Conservation (phyloP, 495 filamentous ascomycete genomes). For the Penicillium soppii region DNA sequence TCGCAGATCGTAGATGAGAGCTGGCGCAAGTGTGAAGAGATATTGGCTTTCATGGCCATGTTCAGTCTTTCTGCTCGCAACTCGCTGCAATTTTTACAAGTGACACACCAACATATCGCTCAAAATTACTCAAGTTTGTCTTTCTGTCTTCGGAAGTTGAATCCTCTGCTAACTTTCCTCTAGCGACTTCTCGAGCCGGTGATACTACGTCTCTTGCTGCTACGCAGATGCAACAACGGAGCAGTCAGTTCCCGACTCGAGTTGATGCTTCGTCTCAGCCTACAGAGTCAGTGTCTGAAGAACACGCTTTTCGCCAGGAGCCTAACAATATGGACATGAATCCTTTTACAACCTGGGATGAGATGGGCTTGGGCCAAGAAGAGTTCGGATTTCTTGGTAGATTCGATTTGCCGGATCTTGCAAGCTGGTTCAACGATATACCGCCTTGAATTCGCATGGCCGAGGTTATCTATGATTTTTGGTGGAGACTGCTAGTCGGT, state of each 20-base stretch:
- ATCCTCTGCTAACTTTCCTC: not conserved
- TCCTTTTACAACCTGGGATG: conserved; percentile 23
- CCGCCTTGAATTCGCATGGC: conserved; percentile 4
- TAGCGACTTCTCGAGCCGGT: conserved; percentile 2
- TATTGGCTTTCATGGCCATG: conserved; percentile 27
- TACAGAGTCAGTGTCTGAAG: not conserved
- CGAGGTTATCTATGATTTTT: too few species aligned
- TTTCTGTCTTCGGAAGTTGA: not conserved
- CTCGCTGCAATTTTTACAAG: conserved; percentile 33
- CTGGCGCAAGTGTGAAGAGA: conserved; percentile 32
- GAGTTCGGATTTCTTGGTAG: conserved; percentile 31
- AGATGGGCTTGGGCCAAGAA: conserved; percentile 22
- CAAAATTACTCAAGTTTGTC: conserved; percentile 23
- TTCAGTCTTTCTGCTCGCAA: conserved; percentile 32
- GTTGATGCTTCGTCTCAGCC: not conserved
- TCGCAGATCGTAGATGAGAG: conserved; percentile 16
- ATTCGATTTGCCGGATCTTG: conserved; percentile 37
- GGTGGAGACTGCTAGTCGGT: too few species aligned
- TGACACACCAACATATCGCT: conserved; percentile 23
- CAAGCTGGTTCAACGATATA: conserved; percentile 37
- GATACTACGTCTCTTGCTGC: not conserved
- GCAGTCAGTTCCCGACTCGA: not conserved
- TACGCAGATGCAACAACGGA: conserved; percentile 4
- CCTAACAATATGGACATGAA: conserved; percentile 6
- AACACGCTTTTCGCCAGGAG: conserved; percentile 1